Conservation (phyloP, 2,329 filamentous ascomycete species). For the Colletotrichum truncatum region DNA sequence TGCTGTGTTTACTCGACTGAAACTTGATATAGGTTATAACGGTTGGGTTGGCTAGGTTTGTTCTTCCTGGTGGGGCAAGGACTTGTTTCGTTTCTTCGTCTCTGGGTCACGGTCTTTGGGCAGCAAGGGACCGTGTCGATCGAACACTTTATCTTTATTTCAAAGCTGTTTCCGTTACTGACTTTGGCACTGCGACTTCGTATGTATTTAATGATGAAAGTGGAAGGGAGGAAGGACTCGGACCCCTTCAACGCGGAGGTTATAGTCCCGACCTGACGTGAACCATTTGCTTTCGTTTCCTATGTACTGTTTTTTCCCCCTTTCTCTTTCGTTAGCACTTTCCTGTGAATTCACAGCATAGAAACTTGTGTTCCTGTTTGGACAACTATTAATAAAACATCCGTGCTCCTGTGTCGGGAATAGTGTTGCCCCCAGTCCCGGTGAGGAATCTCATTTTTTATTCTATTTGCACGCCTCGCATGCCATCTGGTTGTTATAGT, state of each 20-base stretch:
- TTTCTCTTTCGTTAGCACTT: no score
- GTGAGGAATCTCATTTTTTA: no score
- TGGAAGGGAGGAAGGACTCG: background rate
- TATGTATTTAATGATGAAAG: background rate
- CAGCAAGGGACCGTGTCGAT: constrained; percentile 3
- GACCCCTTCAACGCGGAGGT: background rate
- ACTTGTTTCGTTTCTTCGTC: background rate
- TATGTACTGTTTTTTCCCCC: no score
- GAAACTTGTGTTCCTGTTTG: background rate
- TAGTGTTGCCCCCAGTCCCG: background rate
- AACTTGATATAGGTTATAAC: background rate
- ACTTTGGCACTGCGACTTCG: background rate
- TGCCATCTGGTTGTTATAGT: no score
- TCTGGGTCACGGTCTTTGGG: background rate
- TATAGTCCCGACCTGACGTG: background rate
- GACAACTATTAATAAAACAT: constrained; percentile 11
- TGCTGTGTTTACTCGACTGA: background rate
- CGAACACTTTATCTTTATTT: background rate
- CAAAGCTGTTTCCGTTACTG: background rate
- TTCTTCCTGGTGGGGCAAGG: background rate
- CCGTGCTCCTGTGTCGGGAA: background rate
- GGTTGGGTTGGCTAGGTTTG: background rate
- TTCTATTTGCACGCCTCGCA: no score
- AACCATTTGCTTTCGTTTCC: no score
- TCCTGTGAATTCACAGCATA: background rate